Evolutionary conservation across 345 rosid genomes (phyloP), one percentile per base, ranked within the genome.

Genomic region (Geranium brycei): DNA sequence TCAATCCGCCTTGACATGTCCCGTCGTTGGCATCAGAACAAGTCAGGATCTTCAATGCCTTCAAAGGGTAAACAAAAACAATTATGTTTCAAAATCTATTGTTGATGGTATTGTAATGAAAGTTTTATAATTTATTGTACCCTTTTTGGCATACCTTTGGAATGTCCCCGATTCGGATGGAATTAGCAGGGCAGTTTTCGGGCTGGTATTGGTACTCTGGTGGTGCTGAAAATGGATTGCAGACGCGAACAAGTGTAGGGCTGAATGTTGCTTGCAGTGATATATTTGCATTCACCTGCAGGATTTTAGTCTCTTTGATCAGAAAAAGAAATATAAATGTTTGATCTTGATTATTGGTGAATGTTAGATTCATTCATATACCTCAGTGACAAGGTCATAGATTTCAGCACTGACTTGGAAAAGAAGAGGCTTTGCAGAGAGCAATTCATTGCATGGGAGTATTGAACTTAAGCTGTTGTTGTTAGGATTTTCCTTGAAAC

Each of bases 161-260:
- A 23, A 87, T 81, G 66, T 85, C 82, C 12, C 81, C 79, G 0
- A 83, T 81, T 55, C 8, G 69, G 38, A 85, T 81, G 0, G 87
- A 68, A 59, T 81, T 77, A 4, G 67, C 62, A 15, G 86, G 83
- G 71, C 95, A 87, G 60, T 72, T 62, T 31, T 78, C 64, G 0
- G 78, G 75, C 72, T 67, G 79, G 78, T 79, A 87, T 30, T 59
- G 19, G 60, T 81, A 76, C 0, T 73, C 77, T 0, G 93, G 93
- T 1, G 93, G 87, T 1, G 78, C 81, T 0, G 90, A 78, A 76
- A 87, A 85, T 8, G 90, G 95, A 65, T 84, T 87, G 86, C 95
- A 87, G 7, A 87, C 69, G 12, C n/a, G 60, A 38, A 71, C 58
- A 51, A 72, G 23, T 51, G 28, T 60, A 0, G 76, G 65, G 62